Conservation (phyloP, 2,329 filamentous ascomycete species). For the Sarocladium oryzae region DNA sequence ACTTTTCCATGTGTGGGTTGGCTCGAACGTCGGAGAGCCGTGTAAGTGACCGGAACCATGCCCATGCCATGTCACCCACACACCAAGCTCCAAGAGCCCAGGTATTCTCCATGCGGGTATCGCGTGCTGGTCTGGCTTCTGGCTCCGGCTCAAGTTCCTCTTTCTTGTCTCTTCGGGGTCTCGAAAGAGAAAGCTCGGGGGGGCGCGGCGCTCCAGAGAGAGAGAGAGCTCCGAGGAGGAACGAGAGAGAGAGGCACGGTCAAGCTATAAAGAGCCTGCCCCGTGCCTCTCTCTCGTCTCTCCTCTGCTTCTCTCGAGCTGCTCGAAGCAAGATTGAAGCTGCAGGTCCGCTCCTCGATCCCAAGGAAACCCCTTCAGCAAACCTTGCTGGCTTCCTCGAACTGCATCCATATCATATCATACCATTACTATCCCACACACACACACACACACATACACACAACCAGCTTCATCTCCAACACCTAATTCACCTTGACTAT, state of each 20-base stretch:
- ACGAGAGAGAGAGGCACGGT: background rate
- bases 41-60: conserved; percentile 1
- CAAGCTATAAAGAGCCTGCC: conserved; percentile 7
- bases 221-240: background rate
- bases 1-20: background rate
- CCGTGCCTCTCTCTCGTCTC: background rate
- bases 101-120: conserved; percentile 3
- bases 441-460: no score
- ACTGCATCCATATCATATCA: background rate
- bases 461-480: no score
- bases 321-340: background rate
- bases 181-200: background rate
- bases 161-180: no score
- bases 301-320: background rate
- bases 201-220: no score
- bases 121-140: conserved; percentile 3
- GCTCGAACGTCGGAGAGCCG: background rate
- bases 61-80: conserved; percentile 4
- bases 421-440: background rate
- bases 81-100: background rate
- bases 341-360: conserved; percentile 1
- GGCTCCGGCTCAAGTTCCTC: no score
- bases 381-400: background rate
- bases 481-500: background rate
- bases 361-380: background rate